These are phyloP conservation scores for Suillus brevipes DNA, from an alignment of 768 basidiomycete species.

Conservation along the genomic window DNA sequence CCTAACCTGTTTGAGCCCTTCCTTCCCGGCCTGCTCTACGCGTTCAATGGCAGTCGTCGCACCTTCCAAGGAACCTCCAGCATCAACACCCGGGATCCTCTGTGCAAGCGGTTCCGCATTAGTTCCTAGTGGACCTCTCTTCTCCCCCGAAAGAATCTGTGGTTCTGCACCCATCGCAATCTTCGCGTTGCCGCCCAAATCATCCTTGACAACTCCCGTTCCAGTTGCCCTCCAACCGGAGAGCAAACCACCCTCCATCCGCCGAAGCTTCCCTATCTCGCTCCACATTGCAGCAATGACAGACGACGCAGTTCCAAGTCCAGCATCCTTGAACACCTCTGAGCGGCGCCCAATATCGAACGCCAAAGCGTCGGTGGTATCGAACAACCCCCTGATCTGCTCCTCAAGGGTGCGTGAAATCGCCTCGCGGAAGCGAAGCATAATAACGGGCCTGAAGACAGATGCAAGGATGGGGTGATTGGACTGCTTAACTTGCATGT, in stretches of 20 bases:
- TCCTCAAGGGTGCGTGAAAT: constrained; percentile 58
- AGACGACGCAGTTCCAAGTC: constrained; percentile 48
- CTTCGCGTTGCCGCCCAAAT: constrained; percentile 30
- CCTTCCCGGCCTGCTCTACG: constrained; percentile 31
- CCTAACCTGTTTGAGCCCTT: constrained; percentile 37
- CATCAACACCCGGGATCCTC: neutral
- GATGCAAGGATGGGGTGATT: constrained; percentile 65
- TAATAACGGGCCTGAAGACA: constrained; percentile 63
- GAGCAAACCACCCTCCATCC: constrained; percentile 35
- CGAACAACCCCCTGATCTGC: constrained; percentile 51
- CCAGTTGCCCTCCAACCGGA: constrained; percentile 57
- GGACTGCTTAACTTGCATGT: constrained; percentile 53
- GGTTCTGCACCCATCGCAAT: constrained; percentile 76
- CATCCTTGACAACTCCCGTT: constrained; percentile 61
- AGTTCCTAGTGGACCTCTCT: constrained; percentile 64
- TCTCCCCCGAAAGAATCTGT: constrained; percentile 67
- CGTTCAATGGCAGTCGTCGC: constrained; percentile 33
- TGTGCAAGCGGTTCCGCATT: constrained; percentile 39
- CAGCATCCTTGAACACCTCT: constrained; percentile 67
- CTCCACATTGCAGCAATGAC: constrained; percentile 67
- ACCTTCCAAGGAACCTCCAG: constrained; percentile 8
- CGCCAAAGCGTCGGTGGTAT: constrained; percentile 54
- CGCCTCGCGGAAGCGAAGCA: constrained; percentile 56
- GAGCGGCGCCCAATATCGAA: constrained; percentile 59
- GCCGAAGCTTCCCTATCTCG: constrained; percentile 60